A percentile compares a stretch with the other conserved stretches of the same genome.
Conservation (phyloP, 1,139 yeast genomes). For the Kodamaea alishanica region DNA sequence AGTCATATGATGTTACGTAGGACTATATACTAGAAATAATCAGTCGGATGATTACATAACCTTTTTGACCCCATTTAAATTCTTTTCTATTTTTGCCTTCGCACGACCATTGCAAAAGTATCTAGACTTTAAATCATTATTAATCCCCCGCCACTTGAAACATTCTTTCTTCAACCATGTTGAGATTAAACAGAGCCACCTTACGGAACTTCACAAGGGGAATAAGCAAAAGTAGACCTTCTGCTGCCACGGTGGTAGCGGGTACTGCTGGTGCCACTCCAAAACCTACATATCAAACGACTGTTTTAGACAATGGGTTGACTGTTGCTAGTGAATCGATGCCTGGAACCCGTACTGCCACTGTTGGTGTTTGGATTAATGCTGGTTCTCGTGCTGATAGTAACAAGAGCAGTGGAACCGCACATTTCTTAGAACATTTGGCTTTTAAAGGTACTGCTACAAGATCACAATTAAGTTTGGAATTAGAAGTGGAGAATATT, state of each 20-base stretch:
- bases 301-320: slow-evolving; percentile 75
- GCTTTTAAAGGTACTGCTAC: slow-evolving; percentile 91
- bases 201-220: slow-evolving; percentile 1
- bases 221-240: slow-evolving; percentile 1
- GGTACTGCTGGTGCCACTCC: slow-evolving; percentile 7
- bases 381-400: slow-evolving; percentile 98
- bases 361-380: slow-evolving; percentile 96
- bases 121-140: not conserved
- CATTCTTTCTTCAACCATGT: too few species aligned
- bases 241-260: slow-evolving; percentile 4
- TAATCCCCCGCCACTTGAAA: not conserved
- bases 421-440: slow-evolving; percentile 93
- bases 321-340: slow-evolving; percentile 89
- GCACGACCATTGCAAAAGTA: not conserved
- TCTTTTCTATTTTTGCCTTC: too few species aligned
- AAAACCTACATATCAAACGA: slow-evolving; percentile 35
- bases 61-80: too few species aligned
- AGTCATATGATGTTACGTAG: too few species aligned
- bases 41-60: too few species aligned
- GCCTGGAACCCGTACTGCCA: slow-evolving; percentile 90
- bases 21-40: too few species aligned
- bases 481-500: slow-evolving; percentile 89
- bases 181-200: too few species aligned
- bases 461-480: slow-evolving; percentile 81
- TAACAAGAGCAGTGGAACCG: slow-evolving; percentile 83